phyloP scores from a whole-genome alignment of 805 yeast species.

The Candida odintsovae region DNA sequence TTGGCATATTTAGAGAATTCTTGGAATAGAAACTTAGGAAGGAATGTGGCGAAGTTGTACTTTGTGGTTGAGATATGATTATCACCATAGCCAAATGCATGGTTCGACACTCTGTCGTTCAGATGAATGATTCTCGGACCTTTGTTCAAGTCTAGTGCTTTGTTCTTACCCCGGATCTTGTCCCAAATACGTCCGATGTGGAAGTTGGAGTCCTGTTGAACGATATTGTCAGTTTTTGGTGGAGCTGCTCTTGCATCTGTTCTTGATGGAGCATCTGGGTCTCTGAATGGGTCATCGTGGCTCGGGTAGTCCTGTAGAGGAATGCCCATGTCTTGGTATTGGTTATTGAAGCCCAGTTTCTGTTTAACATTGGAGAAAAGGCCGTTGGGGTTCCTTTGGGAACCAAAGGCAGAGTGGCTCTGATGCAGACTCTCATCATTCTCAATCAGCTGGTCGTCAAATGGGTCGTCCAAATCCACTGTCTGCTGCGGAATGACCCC shows the following conservation, averaged over 20 bases:
- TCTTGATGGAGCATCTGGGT: slow-evolving; percentile 14
- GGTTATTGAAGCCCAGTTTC: slow-evolving; percentile 17
- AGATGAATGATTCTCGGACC: slow-evolving; percentile 64
- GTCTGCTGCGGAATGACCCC: slow-evolving; percentile 29
- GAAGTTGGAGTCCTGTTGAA: slow-evolving; percentile 29
- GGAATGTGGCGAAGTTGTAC: slow-evolving; percentile 85
- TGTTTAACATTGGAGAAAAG: slow-evolving; percentile 18
- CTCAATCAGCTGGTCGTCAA: slow-evolving; percentile 28
- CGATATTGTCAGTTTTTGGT: slow-evolving; percentile 3
- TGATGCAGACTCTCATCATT: slow-evolving; percentile 28
- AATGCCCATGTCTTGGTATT: slow-evolving; percentile 23
- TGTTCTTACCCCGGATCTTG: slow-evolving; percentile 27
- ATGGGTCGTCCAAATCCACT: slow-evolving; percentile 28
- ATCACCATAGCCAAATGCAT: slow-evolving; percentile 53
- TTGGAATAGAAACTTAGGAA: slow-evolving; percentile 92
- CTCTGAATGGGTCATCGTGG: slow-evolving; percentile 20
- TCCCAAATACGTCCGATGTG: slow-evolving; percentile 34
- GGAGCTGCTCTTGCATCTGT: slow-evolving; percentile 10
- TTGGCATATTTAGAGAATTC: slow-evolving; percentile 97
- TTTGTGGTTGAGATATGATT: slow-evolving; percentile 94
- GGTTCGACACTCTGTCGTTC: slow-evolving; percentile 55
- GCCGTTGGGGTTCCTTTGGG: slow-evolving; percentile 4
- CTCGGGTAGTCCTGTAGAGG: slow-evolving; percentile 19
- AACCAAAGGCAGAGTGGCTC: slow-evolving; percentile 16
- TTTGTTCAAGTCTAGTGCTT: slow-evolving; percentile 7